Evolutionary conservation across 306 rosid species (phyloP), one percentile per base, ranked within the genome.

Genomic region (Acacia confusa): DNA sequence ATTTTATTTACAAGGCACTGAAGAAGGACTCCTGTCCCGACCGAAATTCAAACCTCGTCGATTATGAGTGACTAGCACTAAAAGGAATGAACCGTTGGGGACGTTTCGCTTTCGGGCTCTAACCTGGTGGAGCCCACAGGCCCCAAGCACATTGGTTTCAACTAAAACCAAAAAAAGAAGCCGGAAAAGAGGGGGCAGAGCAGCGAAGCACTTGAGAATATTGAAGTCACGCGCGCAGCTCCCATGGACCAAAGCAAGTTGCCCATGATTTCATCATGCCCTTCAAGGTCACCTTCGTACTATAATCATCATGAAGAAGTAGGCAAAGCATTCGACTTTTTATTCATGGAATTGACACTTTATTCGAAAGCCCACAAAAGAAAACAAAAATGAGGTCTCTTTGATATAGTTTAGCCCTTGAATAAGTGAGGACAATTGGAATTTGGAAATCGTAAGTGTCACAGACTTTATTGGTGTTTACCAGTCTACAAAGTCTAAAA

Each of bases 151-250:
- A 4, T 24, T 30, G 57, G 70, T 41, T 57, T 82, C 24, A 8
- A 64, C 19, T 11, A 25, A 25, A 60, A 25, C 9, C 7, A 60
- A 25, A 14, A 27, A 14, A 4, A 27, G 67, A 14, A 27, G 36
- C 19, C 19, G 2, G 28, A 60, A 22, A 60, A 14, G 4, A 22
- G 65, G 30, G 30, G 63, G 17, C 15, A 22, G 25, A 9, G 63
- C 27, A 9, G 19, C 20, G 15, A 2, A 55, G 17, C 19, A 13
- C 8, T 61, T 1, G 36, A 27, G 67, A 27, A 27, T 12, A 79
- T 72, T 30, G 8, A 15, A 45, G 32, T 63, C 80, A 64, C 68
- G 84, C 78, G 65, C 71, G 75, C 75, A 32, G 78, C 78, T 75
- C 63, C 41, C 28, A 61, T 70, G 64, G 75, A 79, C 14, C 6